Evolutionary conservation across 2,329 filamentous ascomycete genomes (phyloP), one percentile per base, ranked within the genome.

Genomic region (Colletotrichum eremochloae): DNA sequence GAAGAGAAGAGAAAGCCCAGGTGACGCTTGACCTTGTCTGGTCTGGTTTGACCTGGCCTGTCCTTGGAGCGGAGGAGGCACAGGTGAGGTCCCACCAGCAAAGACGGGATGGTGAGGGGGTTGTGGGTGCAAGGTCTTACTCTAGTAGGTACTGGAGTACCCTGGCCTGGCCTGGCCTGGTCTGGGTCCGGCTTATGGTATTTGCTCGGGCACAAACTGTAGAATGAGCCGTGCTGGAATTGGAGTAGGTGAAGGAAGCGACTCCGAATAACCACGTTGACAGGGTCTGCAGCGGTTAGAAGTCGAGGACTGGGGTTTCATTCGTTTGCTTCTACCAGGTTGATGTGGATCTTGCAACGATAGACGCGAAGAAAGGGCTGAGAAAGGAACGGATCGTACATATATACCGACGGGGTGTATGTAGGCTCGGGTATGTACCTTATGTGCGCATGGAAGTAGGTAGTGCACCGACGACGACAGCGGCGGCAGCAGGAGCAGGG

Each of bases 211-310:
- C 81, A 81, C 80, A 81, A 82, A 80, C 79, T 80, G 78, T 79
- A 79, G 75, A 76, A 79, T 79, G 80, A 78, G 78, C 80, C 79
- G 79, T 81, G 80, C 79, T 77, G 79, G 77, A 52, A 68, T 67
- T 76, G 78, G 75, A 78, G 78, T 77, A 40, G 14, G 36, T 29
- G 24, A n/a, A 31, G n/a, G 29, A 38, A 50, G 33, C 63, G 53
- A 68, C 52, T 58, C 53, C 38, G 48, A 48, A 70, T 53, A 71
- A 70, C 56, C 57, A 57, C 64, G 60, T 64, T 44, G 56, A 67
- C 57, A 71, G 75, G 75, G 74, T 71, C 75, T 69, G 67, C 77
- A 82, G 81, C 82, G 82, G 82, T 79, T 82, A 82, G 76, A 64
- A 29, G 40, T 56, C 20, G 20, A 55, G 18, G 79, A 81, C 80